Base-by-base conservation (phyloP, 2,329 filamentous ascomycete genomes). In the Aspergillus fijiensis region DNA sequence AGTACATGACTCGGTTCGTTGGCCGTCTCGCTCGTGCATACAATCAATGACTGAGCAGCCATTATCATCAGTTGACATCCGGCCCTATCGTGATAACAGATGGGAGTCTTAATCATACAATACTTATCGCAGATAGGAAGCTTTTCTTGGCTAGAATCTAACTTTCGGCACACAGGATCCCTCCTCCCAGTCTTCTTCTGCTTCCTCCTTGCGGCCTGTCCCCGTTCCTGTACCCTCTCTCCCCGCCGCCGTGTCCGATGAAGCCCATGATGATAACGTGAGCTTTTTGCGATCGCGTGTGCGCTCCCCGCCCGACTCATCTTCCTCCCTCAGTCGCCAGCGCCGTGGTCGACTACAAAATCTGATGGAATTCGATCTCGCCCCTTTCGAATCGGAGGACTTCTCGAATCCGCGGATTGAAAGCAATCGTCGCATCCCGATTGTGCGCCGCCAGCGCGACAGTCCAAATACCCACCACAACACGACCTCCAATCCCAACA, bases 201-300 rank as follows among this genome's bases (percentile, higher is more conserved):
- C 68, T 33, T 60, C 71, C 25, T 83, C 84, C 65, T 75, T 82
- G 47, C 80, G 79, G 56, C 78, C 76, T 57, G 74, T 83, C 60
- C 75, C 81, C 65, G 81, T 78, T 65, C 79, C 82, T 51, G 78
- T 81, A 47, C 76, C 81, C 58, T 80, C 83, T 66, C 76, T 84
- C 60, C 80, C 82, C 54, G 72, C 79, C 47, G 74, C 74, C 48
- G 78, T 78, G 65, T 67, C 66, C 59, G 76, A 82, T 65, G 77
- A 78, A 62, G 77, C 74, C 58, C 72, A 79, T 54, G 72, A 80
- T 68, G 81, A 80, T 62, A 84, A 83, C 71, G 72, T 82, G 64
- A 79, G 72, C 69, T 83, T 84, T 63, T 74, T 85, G 57, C 80
- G 82, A 57, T 77, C 73, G 57, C 72, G 71, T 57, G 60, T 69